A percentile compares a stretch with the other conserved stretches of the same genome.
Conservation (phyloP, 2,329 filamentous ascomycete species). For the Fusarium subglutinans region DNA sequence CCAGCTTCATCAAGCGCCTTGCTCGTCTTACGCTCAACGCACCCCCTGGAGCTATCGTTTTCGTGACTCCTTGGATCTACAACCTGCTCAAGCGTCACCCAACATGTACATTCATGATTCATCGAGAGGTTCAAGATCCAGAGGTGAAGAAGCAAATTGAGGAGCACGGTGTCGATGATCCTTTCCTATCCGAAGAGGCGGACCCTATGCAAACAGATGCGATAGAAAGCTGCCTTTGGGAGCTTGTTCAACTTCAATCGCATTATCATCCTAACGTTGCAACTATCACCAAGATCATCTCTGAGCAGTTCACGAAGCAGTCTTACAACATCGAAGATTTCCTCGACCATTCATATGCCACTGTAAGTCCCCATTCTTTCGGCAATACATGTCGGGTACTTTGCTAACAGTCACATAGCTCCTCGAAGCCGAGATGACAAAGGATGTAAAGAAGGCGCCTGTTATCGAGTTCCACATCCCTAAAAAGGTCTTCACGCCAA, state of each 20-base stretch:
- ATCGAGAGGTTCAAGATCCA: slow-evolving; percentile 72
- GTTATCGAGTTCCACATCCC: slow-evolving; percentile 96
- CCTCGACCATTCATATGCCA: slow-evolving; percentile 90
- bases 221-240: slow-evolving; percentile 94
- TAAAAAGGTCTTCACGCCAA: slow-evolving; percentile 76
- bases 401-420: slow-evolving; percentile 61
- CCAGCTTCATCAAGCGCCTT: slow-evolving; percentile 96
- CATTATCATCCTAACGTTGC: slow-evolving; percentile 98
- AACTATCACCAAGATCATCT: slow-evolving; percentile 90
- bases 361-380: slow-evolving; percentile 60
- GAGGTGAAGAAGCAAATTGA: slow-evolving; percentile 68
- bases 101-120: slow-evolving; percentile 94
- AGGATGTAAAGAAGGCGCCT: slow-evolving; percentile 84
- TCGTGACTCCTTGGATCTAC: slow-evolving; percentile 92
- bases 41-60: slow-evolving; percentile 88
- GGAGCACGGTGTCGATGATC: slow-evolving; percentile 71
- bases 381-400: background rate
- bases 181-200: slow-evolving; percentile 77
- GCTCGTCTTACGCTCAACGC: slow-evolving; percentile 85
- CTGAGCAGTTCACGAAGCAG: slow-evolving; percentile 96
- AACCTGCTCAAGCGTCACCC: slow-evolving; percentile 93
- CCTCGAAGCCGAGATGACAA: slow-evolving; percentile 83
- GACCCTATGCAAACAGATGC: slow-evolving; percentile 89
- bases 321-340: slow-evolving; percentile 97
- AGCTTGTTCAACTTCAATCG: slow-evolving; percentile 86